phyloP scores from a whole-genome alignment of 2,329 filamentous ascomycete genomes.

The Emmonsiellopsis sp. region DNA sequence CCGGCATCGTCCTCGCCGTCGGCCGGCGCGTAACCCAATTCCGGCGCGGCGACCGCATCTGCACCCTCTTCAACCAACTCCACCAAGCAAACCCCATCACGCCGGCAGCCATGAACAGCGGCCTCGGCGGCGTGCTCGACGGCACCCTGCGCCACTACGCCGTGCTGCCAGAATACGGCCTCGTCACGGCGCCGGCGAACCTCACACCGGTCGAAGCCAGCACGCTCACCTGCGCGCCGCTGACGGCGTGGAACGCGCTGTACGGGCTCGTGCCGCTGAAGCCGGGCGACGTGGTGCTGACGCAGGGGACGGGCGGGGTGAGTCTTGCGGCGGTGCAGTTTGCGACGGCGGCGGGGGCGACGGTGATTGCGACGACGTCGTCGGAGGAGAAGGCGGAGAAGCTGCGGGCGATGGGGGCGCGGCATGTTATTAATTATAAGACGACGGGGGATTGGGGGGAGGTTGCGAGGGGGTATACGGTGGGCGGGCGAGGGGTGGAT shows the following conservation, averaged over 20 bases:
- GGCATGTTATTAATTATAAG: slow-evolving; percentile 53
- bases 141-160: slow-evolving; percentile 60
- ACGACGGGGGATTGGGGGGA: slow-evolving; percentile 50
- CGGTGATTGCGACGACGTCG: slow-evolving; percentile 51
- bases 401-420: slow-evolving; percentile 48
- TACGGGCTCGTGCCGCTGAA: slow-evolving; percentile 46
- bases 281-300: slow-evolving; percentile 48
- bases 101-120: slow-evolving; percentile 35
- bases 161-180: slow-evolving; percentile 57
- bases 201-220: slow-evolving; percentile 46
- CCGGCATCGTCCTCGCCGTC: slow-evolving; percentile 40
- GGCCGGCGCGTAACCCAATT: slow-evolving; percentile 48
- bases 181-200: slow-evolving; percentile 53
- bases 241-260: slow-evolving; percentile 59
- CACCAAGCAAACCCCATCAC: slow-evolving; percentile 43
- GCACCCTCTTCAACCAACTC: slow-evolving; percentile 48
- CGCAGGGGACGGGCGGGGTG: slow-evolving; percentile 54
- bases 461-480: slow-evolving; percentile 42
- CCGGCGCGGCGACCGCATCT: slow-evolving; percentile 49
- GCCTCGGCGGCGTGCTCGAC: slow-evolving; percentile 59
- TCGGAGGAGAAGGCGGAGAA: slow-evolving; percentile 45
- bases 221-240: slow-evolving; percentile 50
- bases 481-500: slow-evolving; percentile 47
- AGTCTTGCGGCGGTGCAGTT: slow-evolving; percentile 28
- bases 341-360: slow-evolving; percentile 43